phyloP scores from a whole-genome alignment of 129 eudicot species.

The Helianthus tuberosus region DNA sequence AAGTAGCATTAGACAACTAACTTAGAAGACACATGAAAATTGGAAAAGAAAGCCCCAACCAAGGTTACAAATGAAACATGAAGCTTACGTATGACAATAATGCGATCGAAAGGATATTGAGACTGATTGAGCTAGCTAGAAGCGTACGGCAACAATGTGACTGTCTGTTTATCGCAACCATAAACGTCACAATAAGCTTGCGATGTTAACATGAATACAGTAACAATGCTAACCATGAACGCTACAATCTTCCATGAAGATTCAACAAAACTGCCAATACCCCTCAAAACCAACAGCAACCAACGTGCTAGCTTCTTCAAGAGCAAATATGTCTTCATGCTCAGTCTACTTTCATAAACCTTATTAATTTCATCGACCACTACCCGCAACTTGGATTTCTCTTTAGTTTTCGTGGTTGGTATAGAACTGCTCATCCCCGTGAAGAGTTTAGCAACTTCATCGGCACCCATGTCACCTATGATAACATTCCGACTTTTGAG shows the following conservation, averaged over 20 bases:
- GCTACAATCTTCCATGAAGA: slow-evolving; percentile 27
- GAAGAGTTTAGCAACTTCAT: slow-evolving; percentile 40
- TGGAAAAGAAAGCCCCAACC: neutral
- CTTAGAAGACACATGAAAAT: neutral
- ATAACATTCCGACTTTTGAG: slow-evolving; percentile 27
- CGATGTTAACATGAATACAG: slow-evolving; percentile 13
- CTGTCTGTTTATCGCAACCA: slow-evolving; percentile 16
- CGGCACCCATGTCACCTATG: slow-evolving; percentile 18
- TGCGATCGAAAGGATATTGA: neutral
- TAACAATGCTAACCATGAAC: slow-evolving; percentile 16
- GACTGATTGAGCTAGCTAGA: neutral
- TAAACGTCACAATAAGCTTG: slow-evolving; percentile 25
- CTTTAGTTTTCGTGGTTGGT: neutral
- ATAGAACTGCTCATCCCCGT: slow-evolving; percentile 36
- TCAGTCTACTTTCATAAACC: neutral
- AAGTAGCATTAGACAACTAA: neutral
- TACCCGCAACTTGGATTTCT: slow-evolving; percentile 5
- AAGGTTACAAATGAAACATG: neutral
- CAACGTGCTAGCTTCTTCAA: slow-evolving; percentile 17
- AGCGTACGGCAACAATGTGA: neutral
- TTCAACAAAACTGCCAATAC: slow-evolving; percentile 4
- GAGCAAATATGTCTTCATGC: neutral
- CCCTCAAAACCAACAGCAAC: slow-evolving; percentile 14
- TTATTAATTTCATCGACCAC: slow-evolving; percentile 9
- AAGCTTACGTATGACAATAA: neutral